Percentiles rank a stretch among this genome's conserved stretches.
These are phyloP conservation scores for Saprolegnia parasitica DNA, from an alignment of 352 stramenopile genomes.

Conservation along the genomic window DNA sequence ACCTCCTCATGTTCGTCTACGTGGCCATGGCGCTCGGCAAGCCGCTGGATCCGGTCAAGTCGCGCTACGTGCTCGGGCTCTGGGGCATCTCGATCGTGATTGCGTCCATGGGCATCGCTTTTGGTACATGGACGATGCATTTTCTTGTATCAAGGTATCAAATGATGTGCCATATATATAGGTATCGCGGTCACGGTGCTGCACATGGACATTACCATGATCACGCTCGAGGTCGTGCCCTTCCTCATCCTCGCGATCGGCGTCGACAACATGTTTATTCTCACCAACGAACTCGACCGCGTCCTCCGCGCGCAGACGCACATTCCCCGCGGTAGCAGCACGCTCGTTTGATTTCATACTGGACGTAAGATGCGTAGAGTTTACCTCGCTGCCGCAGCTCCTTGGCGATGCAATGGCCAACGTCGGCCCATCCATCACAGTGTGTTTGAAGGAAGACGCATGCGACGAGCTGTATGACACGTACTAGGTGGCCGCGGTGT, in stretches of 20 bases:
- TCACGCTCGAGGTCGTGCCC: constrained; percentile 87
- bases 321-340: constrained; percentile 8
- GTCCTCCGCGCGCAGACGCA: constrained; percentile 39
- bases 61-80: constrained; percentile 71
- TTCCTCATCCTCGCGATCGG: constrained; percentile 90
- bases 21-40: constrained; percentile 80
- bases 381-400: constrained; percentile 54
- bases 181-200: constrained; percentile 58
- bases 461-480: background rate
- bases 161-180: constrained; percentile 35
- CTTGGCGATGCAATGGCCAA: constrained; percentile 70
- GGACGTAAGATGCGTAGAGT: constrained; percentile 32
- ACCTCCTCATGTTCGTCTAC: constrained; percentile 89
- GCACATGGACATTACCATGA: constrained; percentile 85
- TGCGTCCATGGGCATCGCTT: constrained; percentile 59
- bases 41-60: constrained; percentile 58
- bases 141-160: background rate
- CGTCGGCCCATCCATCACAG: constrained; percentile 80
- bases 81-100: constrained; percentile 84
- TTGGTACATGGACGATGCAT: constrained; percentile 12
- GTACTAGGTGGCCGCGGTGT: constrained; percentile 53
- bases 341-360: background rate
- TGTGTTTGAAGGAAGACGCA: too few relatives aligned
- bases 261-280: constrained; percentile 92
- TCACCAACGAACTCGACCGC: constrained; percentile 84